Base-by-base conservation (phyloP, 1,139 yeast species). In the Scheffersomyces insectosa region DNA sequence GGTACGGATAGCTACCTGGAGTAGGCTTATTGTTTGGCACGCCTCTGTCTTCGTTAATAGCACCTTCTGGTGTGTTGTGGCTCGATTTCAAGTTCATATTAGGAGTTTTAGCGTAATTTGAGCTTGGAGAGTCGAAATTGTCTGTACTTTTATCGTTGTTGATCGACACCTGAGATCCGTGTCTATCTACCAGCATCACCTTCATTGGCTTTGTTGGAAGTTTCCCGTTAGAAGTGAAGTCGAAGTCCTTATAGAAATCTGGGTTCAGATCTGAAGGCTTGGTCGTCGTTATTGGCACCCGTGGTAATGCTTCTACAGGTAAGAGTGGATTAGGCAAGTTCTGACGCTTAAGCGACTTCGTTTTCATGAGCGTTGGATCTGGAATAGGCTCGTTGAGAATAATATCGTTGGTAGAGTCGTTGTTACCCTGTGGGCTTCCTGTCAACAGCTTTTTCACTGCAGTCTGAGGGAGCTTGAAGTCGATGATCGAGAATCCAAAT, bases 141-240 rank as follows among this genome's bases (percentile, higher is more conserved):
- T 44, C 40, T 14, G 38, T 27, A 23, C 29, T 33, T 16, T 37
- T 16, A 14, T n/a, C 28, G 8, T 20, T 23, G 16, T 11, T 36
- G 29, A 12, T 13, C 11, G 23, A 37, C 14, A 27, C 31, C 30
- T 28, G 39, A 13, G 40, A 28, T 13, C 36, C 36, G 12, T 60
- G 55, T 23, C 62, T 43, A 41, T 59, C 63, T n/a, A 53, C 58
- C 35, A 49, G 59, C 61, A 72, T 56, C 5, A 68, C 66, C 41
- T 59, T 66, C 78, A 73, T 72, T 8, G 75, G 76, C 49, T 73
- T 73, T 57, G 61, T 49, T 0, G 78, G 78, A 20, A 72, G 60
- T 42, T 66, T 64, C 2, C 79, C 79, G 53, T 72, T 70, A 6
- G 73, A 62, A 2, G 78, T 72, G 54, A 72, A 73, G 48, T 73